Evolutionary conservation across 768 basidiomycete species (phyloP), one percentile per base, ranked within the genome.

Genomic region (Mycena haematopus): DNA sequence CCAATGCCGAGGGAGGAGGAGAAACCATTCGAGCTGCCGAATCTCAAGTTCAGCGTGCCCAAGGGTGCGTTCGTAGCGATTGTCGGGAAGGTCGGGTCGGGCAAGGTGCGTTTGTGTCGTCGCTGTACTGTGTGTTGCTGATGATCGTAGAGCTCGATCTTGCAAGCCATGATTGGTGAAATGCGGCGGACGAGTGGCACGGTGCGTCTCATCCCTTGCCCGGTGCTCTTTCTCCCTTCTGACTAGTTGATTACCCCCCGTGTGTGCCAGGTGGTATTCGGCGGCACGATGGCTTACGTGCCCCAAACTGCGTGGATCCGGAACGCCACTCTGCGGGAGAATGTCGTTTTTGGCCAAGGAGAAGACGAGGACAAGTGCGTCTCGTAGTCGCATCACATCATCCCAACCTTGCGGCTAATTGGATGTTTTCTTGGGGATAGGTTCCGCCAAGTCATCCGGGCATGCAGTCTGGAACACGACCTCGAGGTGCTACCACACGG

Each of bases 11-110:
- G 58, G 38, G 67, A 62, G 51, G 81, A 84, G 44, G 81, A 84
- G 58, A 78, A 76, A 58, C 86, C 86, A 0, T 89, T 88, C 63
- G 75, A 78, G 56, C 69, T 89, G 52, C 77, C 74, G 44, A 73
- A 79, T 62, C 69, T 89, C 56, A 76, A 80, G 56, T 63, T 88
- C 35, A 67, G 70, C 47, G 71, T 87, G 42, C 79, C 79, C 2
- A 78, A 74, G 60, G 90, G 90, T 15, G 76, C 87, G 33, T 85
- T 92, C 33, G 79, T 91, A 8, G 88, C 86, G 1, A 84, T 92
- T 27, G 87, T 92, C n/a, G 91, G 91, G 17, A 80, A 83, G 11
- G 87, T 92, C 33, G 91, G 91, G 0, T 86, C 84, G 44, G 91
- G 91, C 29, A 92, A 92, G 77, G 83, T 86, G 40, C n/a, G 38